Base-by-base conservation (phyloP, 179 eudicot species). In the Pouteria campechiana region DNA sequence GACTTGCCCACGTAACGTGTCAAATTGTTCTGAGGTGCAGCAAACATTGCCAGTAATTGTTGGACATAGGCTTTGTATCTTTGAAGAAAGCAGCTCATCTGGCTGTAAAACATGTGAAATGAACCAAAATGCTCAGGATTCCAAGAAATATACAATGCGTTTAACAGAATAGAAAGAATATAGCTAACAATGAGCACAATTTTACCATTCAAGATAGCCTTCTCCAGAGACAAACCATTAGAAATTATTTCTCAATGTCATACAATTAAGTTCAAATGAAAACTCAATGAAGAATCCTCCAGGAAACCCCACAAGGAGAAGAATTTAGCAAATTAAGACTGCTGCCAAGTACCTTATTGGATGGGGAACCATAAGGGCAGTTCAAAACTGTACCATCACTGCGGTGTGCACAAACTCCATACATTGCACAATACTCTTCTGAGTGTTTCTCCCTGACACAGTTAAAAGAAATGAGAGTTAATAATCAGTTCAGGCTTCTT, bases 51-150 rank as follows among this genome's bases (percentile, higher is more conserved):
- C 94, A 3, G 92, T 68, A 45, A 92, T 79, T 37, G 99, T 82
- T 44, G 99, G 99, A 52, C 99, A 92, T 57, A 92, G 60, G 68
- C 99, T 92, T 62, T 92, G 99, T 37, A 92, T 78, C 66, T 92
- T 92, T 37, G 94, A 70, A 19, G 99, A 92, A 27, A 87, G 58
- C 22, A 87, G 46, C 8, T 76, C 77, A 63, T 68, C 77, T 13
- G 99, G 99, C 99, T 92, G 96, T 48, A 41, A 65, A 60, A 14
- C 43, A 60, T 32, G 34, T 21, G 12, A 44, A 19, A 37, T n/a
- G n/a, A n/a, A n/a, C n/a, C n/a, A n/a, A n/a, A n/a, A n/a, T n/a
- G n/a, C n/a, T n/a, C n/a, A n/a, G n/a, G n/a, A n/a, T n/a, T n/a
- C n/a, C n/a, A n/a, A n/a, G n/a, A n/a, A n/a, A n/a, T n/a, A n/a